Evolutionary conservation across 495 filamentous ascomycete genomes (phyloP).

Genomic region (Astrothelium macrocarpum): DNA sequence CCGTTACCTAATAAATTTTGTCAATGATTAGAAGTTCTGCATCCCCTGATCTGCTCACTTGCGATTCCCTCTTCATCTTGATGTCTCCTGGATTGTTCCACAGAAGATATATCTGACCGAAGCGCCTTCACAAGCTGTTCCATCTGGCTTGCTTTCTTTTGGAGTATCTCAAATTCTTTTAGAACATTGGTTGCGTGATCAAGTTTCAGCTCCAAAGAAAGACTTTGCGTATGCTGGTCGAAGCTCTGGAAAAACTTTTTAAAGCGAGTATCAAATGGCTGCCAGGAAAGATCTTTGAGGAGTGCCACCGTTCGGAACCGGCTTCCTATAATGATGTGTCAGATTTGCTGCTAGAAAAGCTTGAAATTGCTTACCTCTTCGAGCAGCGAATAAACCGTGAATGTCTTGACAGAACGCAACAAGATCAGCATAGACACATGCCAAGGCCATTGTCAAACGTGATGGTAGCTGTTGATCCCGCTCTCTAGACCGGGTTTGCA

Average conservation of each 20-base stretch:
- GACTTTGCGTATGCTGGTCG: not conserved
- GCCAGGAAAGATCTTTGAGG: slow-evolving; percentile 1
- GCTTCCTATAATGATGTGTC: not conserved
- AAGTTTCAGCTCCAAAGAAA: slow-evolving; percentile 2
- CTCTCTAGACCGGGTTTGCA: not conserved
- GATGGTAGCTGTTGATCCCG: slow-evolving; percentile 1
- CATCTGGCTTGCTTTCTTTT: not conserved
- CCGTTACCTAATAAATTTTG: not conserved
- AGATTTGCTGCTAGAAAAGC: slow-evolving; percentile 1
- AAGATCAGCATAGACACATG: slow-evolving; percentile 1
- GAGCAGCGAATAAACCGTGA: not conserved
- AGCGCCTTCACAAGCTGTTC: slow-evolving; percentile 2
- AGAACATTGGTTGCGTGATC: not conserved
- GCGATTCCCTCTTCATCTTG: slow-evolving; percentile 2
- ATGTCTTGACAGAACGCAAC: not conserved
- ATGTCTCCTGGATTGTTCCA: not conserved
- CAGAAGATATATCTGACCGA: slow-evolving; percentile 3
- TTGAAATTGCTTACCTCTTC: slow-evolving; percentile 1
- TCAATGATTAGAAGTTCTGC: slow-evolving; percentile 1
- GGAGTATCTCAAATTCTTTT: slow-evolving; percentile 1
- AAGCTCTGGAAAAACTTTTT: not conserved
- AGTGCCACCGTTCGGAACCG: not conserved
- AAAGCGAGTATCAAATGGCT: slow-evolving; percentile 3
- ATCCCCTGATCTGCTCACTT: not conserved
- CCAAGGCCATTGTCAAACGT: slow-evolving; percentile 1